These are phyloP conservation scores for Lactifluus echinatus DNA, from an alignment of 768 basidiomycete species.

Conservation along the genomic window DNA sequence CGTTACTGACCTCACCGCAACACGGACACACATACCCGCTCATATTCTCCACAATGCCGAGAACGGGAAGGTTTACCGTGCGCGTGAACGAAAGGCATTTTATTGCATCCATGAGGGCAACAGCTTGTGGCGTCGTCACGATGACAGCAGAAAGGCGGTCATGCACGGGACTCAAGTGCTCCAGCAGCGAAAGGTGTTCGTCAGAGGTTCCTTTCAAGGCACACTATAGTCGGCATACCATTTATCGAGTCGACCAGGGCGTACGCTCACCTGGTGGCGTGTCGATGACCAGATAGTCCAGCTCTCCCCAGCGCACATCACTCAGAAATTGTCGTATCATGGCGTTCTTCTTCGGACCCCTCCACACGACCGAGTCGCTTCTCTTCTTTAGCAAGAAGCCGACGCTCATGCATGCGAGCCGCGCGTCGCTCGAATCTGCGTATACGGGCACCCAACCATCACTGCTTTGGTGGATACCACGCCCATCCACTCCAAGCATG, in stretches of 20 bases:
- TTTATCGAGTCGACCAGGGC: background rate
- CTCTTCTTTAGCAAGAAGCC: conserved; percentile 88
- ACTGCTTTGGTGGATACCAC: conserved; percentile 85
- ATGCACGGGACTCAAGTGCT: conserved; percentile 83
- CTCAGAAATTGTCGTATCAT: conserved; percentile 83
- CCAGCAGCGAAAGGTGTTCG: conserved; percentile 92
- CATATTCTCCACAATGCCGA: conserved; percentile 98
- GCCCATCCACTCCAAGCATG: conserved; percentile 87
- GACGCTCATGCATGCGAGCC: conserved; percentile 92
- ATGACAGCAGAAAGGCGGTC: conserved; percentile 74
- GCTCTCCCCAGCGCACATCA: conserved; percentile 40
- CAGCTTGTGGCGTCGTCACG: conserved; percentile 96
- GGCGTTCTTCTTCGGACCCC: conserved; percentile 97
- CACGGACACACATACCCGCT: conserved; percentile 98
- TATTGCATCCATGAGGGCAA: conserved; percentile 89
- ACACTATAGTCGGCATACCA: background rate
- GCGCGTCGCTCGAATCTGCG: conserved; percentile 65
- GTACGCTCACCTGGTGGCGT: conserved; percentile 81
- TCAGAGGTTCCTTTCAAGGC: conserved; percentile 83
- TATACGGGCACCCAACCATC: conserved; percentile 99
- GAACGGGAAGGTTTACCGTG: conserved; percentile 73
- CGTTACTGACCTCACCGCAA: conserved; percentile 89
- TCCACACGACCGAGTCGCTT: conserved; percentile 93
- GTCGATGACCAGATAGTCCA: conserved; percentile 91
- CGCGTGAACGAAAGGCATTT: conserved; percentile 96